Percentiles rank a stretch among this genome's conserved stretches.
phyloP scores from a whole-genome alignment of 1,284 basidiomycete genomes.

The Cutaneotrichosporon sp. region DNA sequence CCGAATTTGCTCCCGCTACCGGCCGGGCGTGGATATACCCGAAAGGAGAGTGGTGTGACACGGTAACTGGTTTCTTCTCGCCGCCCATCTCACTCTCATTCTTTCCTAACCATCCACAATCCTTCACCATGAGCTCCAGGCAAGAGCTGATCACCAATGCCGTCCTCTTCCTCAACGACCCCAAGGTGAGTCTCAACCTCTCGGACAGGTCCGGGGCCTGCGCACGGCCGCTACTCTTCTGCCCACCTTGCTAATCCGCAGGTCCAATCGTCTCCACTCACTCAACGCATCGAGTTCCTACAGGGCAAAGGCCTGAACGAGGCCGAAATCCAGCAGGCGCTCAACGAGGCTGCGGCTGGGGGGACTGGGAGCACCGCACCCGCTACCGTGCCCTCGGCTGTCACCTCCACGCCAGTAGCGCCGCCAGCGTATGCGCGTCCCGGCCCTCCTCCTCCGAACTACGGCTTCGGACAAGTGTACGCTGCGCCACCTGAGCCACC shows the following conservation, averaged over 20 bases:
- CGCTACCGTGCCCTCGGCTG: not conserved
- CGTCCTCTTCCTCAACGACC: constrained; percentile 72
- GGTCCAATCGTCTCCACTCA: constrained; percentile 66
- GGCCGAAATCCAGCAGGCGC: constrained; percentile 81
- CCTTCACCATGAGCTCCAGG: constrained; percentile 46
- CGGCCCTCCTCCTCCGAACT: constrained; percentile 24
- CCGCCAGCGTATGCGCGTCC: constrained; percentile 45
- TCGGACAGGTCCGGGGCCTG: not conserved
- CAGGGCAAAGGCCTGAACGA: constrained; percentile 86
- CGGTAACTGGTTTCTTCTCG: not conserved
- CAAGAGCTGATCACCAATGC: constrained; percentile 75
- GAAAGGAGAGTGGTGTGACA: not conserved
- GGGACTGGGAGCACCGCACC: constrained; percentile 4
- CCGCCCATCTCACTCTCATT: not conserved
- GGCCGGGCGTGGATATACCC: constrained; percentile 7
- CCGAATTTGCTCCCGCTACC: not conserved
- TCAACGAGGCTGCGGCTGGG: constrained; percentile 59
- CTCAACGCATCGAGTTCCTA: constrained; percentile 86
- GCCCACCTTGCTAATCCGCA: constrained; percentile 16
- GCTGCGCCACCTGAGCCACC: constrained; percentile 53
- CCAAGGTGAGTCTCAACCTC: constrained; percentile 37
- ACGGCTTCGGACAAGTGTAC: constrained; percentile 34
- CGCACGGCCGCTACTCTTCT: not conserved
- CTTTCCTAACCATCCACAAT: not conserved
- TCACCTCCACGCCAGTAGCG: constrained; percentile 30